These are phyloP conservation scores for Dendrobium officinale DNA, from an alignment of 106 monocot genomes.

Conservation along the genomic window DNA sequence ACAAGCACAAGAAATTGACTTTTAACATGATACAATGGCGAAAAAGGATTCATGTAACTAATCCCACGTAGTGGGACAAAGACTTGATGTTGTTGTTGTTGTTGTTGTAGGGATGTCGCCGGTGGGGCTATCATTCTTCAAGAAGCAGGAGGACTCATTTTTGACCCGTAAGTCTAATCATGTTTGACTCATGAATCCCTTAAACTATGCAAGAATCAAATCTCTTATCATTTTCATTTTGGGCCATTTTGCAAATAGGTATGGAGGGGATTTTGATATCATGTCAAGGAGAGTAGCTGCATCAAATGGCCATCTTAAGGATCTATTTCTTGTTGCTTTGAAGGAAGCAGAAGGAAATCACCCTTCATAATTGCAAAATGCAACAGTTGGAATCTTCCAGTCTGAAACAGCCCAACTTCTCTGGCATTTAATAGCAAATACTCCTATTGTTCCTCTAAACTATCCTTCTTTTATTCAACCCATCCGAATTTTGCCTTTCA, in stretches of 20 bases:
- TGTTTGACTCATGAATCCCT: background rate
- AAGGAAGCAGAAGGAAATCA: constrained; percentile 10
- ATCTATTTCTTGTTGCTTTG: constrained; percentile 48
- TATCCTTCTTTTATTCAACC: background rate
- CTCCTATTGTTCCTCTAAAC: background rate
- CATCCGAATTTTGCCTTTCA: background rate
- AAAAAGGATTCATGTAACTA: too few species aligned
- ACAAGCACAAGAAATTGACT: background rate
- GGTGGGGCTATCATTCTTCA: constrained; percentile 78
- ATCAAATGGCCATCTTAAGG: constrained; percentile 73
- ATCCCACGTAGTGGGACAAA: too few species aligned
- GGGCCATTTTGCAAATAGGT: constrained; percentile 18
- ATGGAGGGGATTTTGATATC: constrained; percentile 67
- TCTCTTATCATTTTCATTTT: background rate
- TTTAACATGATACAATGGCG: too few species aligned
- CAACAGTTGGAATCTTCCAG: background rate
- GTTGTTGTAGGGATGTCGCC: constrained; percentile 59
- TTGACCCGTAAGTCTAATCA: constrained; percentile 71
- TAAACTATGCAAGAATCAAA: background rate
- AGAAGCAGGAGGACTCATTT: constrained; percentile 87
- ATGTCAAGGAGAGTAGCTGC: constrained; percentile 75
- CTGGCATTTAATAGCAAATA: background rate
- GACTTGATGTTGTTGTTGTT: too few species aligned
- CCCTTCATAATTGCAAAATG: background rate
- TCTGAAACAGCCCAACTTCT: background rate